Conservation (phyloP, 2,329 filamentous ascomycete genomes). For the Pyrenophora seminiperda region DNA sequence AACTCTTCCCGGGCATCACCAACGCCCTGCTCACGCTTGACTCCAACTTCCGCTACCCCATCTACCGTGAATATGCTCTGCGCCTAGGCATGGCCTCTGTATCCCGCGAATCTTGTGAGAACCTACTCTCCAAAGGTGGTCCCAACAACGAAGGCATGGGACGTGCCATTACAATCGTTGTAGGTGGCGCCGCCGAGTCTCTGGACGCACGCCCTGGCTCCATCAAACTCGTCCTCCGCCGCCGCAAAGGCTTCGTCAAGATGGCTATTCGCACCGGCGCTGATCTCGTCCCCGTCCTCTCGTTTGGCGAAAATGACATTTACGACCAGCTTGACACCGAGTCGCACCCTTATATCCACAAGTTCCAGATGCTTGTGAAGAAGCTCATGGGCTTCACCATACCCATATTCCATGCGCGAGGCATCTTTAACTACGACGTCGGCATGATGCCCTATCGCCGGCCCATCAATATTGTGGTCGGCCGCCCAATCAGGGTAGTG, state of each 20-base stretch:
- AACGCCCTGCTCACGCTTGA: constrained; percentile 95
- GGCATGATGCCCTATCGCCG: constrained; percentile 92
- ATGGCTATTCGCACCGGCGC: constrained; percentile 90
- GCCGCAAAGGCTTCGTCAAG: constrained; percentile 92
- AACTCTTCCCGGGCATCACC: constrained; percentile 91
- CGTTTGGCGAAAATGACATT: constrained; percentile 93
- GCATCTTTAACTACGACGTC: constrained; percentile 97
- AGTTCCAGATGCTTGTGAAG: constrained; percentile 81
- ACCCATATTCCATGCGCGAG: constrained; percentile 85
- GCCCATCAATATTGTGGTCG: constrained; percentile 87
- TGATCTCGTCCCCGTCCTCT: constrained; percentile 88
- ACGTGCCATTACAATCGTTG: constrained; percentile 93
- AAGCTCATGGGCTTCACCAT: constrained; percentile 89
- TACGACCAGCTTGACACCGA: constrained; percentile 87
- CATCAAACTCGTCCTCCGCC: constrained; percentile 77
- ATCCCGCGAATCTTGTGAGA: constrained; percentile 88
- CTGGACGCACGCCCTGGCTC: constrained; percentile 82
- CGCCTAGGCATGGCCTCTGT: constrained; percentile 87
- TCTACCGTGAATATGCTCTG: constrained; percentile 94
- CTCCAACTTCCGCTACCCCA: constrained; percentile 88
- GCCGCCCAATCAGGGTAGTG: constrained; percentile 75
- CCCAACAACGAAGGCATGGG: constrained; percentile 81
- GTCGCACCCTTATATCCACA: constrained; percentile 78
- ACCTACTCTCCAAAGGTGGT: constrained; percentile 80
- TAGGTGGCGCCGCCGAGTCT: constrained; percentile 90